phyloP scores from a whole-genome alignment of 2,329 filamentous ascomycete genomes.

The Cercospora canescens region DNA sequence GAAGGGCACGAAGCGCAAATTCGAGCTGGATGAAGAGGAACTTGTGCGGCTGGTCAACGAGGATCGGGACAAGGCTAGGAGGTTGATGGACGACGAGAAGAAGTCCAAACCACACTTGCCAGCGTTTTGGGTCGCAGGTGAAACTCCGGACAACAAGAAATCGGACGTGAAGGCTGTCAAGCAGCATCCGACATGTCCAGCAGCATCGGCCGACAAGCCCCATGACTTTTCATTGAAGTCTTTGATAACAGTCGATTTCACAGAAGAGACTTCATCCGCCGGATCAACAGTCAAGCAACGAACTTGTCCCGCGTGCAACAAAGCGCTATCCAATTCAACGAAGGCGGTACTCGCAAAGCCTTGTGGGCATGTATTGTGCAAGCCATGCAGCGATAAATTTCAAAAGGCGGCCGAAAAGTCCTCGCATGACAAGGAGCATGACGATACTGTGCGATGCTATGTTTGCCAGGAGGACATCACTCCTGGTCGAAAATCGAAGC shows the following conservation, averaged over 20 bases:
- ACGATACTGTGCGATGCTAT: conserved; percentile 67
- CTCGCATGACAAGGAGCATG: conserved; percentile 59
- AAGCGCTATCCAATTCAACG: conserved; percentile 76
- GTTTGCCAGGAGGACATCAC: conserved; percentile 83
- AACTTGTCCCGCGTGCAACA: conserved; percentile 83
- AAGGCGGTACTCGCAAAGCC: conserved; percentile 81
- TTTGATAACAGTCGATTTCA: conserved; percentile 75
- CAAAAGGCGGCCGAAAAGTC: conserved; percentile 61
- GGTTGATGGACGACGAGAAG: conserved; percentile 62
- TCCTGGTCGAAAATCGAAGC: conserved; percentile 30
- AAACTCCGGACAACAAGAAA: conserved; percentile 62
- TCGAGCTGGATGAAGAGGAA: conserved; percentile 76
- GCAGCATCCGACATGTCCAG: conserved; percentile 69
- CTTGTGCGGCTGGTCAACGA: conserved; percentile 67
- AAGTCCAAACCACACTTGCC: conserved; percentile 70
- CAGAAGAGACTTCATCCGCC: conserved; percentile 62
- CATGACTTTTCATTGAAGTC: conserved; percentile 78
- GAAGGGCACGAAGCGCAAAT: conserved; percentile 67
- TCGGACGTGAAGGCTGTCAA: conserved; percentile 55
- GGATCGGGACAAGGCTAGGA: conserved; percentile 69
- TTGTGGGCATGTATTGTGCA: conserved; percentile 90
- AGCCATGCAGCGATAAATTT: conserved; percentile 80
- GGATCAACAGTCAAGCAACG: conserved; percentile 41
- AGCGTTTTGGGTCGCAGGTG: conserved; percentile 89
- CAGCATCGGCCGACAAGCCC: conserved; percentile 63